Evolutionary conservation across 164 flowering plant genomes (phyloP), one percentile per base, ranked within the genome.

Genomic region (Houttuynia cordata): DNA sequence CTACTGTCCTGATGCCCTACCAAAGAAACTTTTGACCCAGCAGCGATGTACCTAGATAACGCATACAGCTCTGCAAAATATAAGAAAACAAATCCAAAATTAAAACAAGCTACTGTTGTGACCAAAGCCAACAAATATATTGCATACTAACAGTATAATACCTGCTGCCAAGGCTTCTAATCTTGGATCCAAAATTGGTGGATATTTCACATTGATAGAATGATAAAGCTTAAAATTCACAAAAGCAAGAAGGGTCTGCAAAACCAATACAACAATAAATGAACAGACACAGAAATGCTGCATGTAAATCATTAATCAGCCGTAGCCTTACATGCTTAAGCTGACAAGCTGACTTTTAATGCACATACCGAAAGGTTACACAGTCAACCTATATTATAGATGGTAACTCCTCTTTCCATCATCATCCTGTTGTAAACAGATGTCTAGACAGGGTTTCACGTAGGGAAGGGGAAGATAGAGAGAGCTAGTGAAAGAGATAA

Each of bases 81-180:
- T 1, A 53, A 47, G 41, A 56, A 37, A n/a, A 24, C 4, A n/a
- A 57, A 39, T 8, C 22, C 10, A 53, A 23, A 53, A 0, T 17
- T 7, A 17, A 45, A 45, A 8, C 2, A 12, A 53, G 22, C 10
- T 18, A 30, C 19, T 10, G 21, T 53, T n/a, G 60, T 64, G 17
- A 10, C 13, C 21, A 17, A 47, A 24, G 25, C 25, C 19, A 19
- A 40, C 24, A 61, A 4, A 53, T 37, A 9, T 20, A 20, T 53
- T 20, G 24, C 24, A 53, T 3, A 18, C 30, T 7, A 49, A 61
- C 50, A 8, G 52, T 56, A n/a, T 13, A 53, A 68, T 73, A 86
- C 99, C 97, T 76, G 83, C 87, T 54, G 97, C 97, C 58, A 86
- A 68, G 58, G 92, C 91, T 78, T 93, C 97, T 79, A 88, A 63